Conservation (phyloP, 2,329 filamentous ascomycete genomes). For the Fusarium sp. region DNA sequence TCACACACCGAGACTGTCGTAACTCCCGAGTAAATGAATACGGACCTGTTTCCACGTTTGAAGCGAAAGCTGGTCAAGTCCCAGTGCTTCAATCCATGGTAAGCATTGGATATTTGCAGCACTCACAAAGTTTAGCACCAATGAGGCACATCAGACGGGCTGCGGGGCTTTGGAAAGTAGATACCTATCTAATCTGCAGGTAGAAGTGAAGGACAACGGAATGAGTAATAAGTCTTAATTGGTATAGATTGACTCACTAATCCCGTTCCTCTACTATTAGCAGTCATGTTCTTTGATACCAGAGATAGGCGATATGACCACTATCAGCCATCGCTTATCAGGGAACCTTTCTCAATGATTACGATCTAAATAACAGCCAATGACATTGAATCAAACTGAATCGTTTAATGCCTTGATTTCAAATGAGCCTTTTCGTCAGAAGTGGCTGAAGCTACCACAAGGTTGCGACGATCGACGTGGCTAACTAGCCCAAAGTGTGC, state of each 20-base stretch:
- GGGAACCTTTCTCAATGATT: neutral
- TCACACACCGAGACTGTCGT: neutral
- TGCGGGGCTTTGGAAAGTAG: neutral
- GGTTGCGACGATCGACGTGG: constrained; percentile 32
- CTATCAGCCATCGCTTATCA: neutral
- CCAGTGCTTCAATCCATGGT: neutral
- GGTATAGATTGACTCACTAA: neutral
- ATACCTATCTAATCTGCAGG: neutral
- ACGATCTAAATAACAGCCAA: neutral
- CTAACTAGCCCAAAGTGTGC: constrained; percentile 22
- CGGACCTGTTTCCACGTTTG: neutral
- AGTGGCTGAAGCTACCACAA: constrained; percentile 26
- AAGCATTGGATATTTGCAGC: neutral
- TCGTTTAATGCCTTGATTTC: constrained; percentile 20
- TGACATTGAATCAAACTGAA: neutral
- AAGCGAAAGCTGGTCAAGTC: neutral
- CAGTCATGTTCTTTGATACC: neutral
- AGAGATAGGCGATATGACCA: neutral
- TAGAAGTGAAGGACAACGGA: neutral
- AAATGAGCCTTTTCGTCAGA: constrained; percentile 18
- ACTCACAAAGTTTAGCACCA: neutral
- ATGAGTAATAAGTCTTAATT: neutral
- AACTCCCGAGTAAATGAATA: neutral
- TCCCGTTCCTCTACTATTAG: neutral
- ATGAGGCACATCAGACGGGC: neutral